Base-by-base conservation (phyloP, 2,329 filamentous ascomycete species). In the Emergomyces pasteurianus region DNA sequence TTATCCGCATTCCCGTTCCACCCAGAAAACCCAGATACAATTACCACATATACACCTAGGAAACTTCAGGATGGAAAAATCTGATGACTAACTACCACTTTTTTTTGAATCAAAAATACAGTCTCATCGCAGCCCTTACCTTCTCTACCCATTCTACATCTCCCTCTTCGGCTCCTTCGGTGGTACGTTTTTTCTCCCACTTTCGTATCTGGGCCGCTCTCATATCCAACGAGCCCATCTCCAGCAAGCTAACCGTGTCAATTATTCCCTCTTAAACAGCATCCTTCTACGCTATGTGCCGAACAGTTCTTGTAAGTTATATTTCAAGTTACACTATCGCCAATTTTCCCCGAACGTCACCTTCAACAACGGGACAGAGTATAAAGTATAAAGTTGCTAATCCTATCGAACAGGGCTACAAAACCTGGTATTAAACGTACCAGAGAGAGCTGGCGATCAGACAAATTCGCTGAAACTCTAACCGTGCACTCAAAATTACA, bases 141-240 rank as follows among this genome's bases (percentile, higher is more conserved):
- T 86, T 73, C 76, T 86, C 65, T 83, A 83, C 71, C 82, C 81
- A 63, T 86, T 83, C 80, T 83, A 85, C 71, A 70, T 74, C 65
- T 70, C 79, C 60, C 70, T 82, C 64, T 81, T 75, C 71, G 75
- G 75, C 64, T 72, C 75, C 70, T 72, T 79, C 72, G 70, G 73
- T 68, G 76, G 79, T 81, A 75, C 74, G 77, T 74, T 58, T 57
- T n/a, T 12, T 43, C 23, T 28, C 42, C 40, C 50, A 54, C 54
- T 40, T 31, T 14, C 43, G 18, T 57, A 65, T n/a, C 18, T 21
- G 3, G 12, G 34, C 8, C 28, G 7, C 5, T n/a, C n/a, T n/a
- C n/a, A 2, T 43, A 55, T 12, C 34, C 60, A 38, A 49, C 31
- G 38, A 31, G 50, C 21, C 49, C 21, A 26, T 3, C 46, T 28